phyloP scores from a whole-genome alignment of 2,329 filamentous ascomycete species.

The Pyrenophora seminiperda region DNA sequence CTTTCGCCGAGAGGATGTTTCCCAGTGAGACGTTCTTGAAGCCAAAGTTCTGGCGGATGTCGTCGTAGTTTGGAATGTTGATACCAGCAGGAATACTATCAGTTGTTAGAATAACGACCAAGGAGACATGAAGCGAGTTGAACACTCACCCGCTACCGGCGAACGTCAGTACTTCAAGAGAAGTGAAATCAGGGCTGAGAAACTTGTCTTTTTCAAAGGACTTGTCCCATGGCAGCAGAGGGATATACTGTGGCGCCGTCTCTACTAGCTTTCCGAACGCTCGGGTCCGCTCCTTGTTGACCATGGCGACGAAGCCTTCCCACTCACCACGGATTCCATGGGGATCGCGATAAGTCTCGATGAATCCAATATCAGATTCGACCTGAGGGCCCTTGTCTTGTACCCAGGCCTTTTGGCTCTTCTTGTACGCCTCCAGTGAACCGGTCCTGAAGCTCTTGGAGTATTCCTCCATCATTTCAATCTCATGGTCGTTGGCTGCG shows the following conservation, averaged over 20 bases:
- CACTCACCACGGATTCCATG: conserved; percentile 60
- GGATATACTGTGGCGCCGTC: conserved; percentile 81
- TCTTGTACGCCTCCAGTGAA: conserved; percentile 56
- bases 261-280: conserved; percentile 86
- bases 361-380: conserved; percentile 60
- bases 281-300: conserved; percentile 88
- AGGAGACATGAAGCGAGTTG: too few relatives aligned
- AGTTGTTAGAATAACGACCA: conserved; percentile 3
- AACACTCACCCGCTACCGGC: conserved; percentile 58
- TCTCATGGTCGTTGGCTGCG: conserved; percentile 53
- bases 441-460: conserved; percentile 58
- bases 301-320: conserved; percentile 62
- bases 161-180: conserved; percentile 87
- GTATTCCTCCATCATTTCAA: conserved; percentile 54
- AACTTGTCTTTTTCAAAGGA: conserved; percentile 98
- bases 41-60: conserved; percentile 77
- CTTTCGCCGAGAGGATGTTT: conserved; percentile 89
- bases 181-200: conserved; percentile 92
- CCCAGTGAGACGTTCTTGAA: conserved; percentile 95
- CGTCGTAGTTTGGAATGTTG: conserved; percentile 63
- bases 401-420: conserved; percentile 60
- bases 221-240: conserved; percentile 82
- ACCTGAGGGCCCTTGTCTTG: conserved; percentile 58
- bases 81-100: conserved; percentile 62
- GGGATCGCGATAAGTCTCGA: conserved; percentile 62